These are phyloP conservation scores for Septoria petroselini DNA, from an alignment of 2,329 filamentous ascomycete species.

Conservation along the genomic window DNA sequence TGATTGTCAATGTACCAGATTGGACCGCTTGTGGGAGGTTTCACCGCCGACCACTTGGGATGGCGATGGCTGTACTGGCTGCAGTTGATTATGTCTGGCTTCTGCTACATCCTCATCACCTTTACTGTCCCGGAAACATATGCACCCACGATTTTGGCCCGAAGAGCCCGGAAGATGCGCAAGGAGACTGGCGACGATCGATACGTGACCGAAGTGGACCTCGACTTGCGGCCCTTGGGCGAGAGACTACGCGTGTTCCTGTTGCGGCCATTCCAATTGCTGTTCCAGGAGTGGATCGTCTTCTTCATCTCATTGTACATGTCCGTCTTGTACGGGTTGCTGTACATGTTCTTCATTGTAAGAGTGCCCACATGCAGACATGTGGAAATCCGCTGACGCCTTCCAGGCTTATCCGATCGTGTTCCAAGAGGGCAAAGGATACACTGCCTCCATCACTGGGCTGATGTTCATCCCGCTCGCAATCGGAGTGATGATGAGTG, in stretches of 20 bases:
- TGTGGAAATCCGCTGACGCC: background rate
- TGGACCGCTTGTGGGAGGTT: conserved; percentile 66
- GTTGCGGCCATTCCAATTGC: conserved; percentile 77
- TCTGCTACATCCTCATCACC: conserved; percentile 71
- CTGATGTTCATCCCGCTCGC: conserved; percentile 55
- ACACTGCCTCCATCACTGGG: conserved; percentile 70
- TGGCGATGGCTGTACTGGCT: conserved; percentile 68
- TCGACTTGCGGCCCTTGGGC: conserved; percentile 66
- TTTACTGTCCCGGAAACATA: conserved; percentile 93
- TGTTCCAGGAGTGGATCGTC: conserved; percentile 81
- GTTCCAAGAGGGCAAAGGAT: conserved; percentile 77
- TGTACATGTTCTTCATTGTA: conserved; percentile 65
- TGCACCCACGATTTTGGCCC: conserved; percentile 70
- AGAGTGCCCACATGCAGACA: background rate
- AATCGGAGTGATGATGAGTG: conserved; percentile 31
- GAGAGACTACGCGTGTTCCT: conserved; percentile 73
- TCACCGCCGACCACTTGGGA: conserved; percentile 59
- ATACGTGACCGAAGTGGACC: conserved; percentile 76
- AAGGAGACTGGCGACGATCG: conserved; percentile 63
- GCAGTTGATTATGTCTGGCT: conserved; percentile 69
- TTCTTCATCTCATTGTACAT: conserved; percentile 78
- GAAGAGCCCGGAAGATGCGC: conserved; percentile 67
- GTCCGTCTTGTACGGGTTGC: conserved; percentile 26
- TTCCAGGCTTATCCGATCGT: conserved; percentile 51
- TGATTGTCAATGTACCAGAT: conserved; percentile 17